These are phyloP conservation scores for Trichoderma erinaceum DNA, from an alignment of 495 filamentous ascomycete genomes.

Conservation along the genomic window DNA sequence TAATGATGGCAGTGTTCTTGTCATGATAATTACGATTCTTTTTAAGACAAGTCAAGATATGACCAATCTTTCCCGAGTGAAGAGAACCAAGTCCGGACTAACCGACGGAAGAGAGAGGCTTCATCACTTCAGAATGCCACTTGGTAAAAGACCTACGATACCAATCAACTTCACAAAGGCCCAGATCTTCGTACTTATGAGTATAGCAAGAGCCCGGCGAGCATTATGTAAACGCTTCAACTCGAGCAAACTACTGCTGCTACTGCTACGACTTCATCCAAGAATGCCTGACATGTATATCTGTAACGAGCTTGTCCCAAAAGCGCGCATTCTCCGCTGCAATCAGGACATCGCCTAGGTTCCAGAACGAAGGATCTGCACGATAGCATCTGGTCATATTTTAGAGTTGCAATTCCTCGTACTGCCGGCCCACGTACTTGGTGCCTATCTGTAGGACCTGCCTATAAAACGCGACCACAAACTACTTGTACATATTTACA, in stretches of 20 bases:
- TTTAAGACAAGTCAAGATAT: not conserved
- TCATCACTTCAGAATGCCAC: too few species aligned
- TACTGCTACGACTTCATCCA: not conserved
- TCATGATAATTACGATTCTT: not conserved
- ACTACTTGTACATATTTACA: too few species aligned
- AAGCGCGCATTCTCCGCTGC: not conserved
- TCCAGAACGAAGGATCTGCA: slow-evolving; percentile 8
- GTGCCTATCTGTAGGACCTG: not conserved
- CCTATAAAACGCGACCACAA: not conserved
- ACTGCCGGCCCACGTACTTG: not conserved
- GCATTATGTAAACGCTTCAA: not conserved
- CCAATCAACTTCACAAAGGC: too few species aligned
- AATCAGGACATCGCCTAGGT: not conserved
- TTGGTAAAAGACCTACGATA: too few species aligned
- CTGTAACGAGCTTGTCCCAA: slow-evolving; percentile 4
- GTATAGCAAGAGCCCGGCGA: too few species aligned
- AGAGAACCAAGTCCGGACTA: too few species aligned
- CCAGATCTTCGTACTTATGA: too few species aligned
- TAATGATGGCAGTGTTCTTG: not conserved
- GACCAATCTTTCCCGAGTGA: too few species aligned
- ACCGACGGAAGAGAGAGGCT: too few species aligned
- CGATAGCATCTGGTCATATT: not conserved
- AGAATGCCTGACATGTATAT: not conserved
- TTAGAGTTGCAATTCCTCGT: slow-evolving; percentile 1
- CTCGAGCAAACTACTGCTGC: not conserved